Conservation (phyloP, 2,329 filamentous ascomycete species). For the Cytospora schulzeri region DNA sequence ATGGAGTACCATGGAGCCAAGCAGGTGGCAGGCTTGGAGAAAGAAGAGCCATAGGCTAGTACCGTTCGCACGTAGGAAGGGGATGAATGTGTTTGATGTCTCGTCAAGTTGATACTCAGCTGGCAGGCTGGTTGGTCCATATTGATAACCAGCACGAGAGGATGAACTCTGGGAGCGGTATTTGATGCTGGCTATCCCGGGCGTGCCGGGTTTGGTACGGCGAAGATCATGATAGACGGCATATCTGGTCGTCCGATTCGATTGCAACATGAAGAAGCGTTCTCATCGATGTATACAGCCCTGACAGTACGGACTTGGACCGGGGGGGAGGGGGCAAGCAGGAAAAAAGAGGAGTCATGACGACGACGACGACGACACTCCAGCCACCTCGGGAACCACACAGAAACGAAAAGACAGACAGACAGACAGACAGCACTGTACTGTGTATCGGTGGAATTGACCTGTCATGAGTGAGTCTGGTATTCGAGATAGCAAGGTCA, state of each 20-base stretch:
- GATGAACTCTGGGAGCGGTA: not conserved
- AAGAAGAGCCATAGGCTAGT: no score
- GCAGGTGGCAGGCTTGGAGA: not conserved
- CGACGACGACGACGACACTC: conserved; percentile 12
- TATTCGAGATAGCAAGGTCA: no score
- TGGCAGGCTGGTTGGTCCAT: no score
- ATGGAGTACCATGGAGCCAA: not conserved
- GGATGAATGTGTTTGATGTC: not conserved
- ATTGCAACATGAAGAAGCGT: not conserved
- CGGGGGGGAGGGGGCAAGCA: not conserved
- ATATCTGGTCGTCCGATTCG: not conserved
- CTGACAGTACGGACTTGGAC: not conserved
- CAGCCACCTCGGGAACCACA: not conserved
- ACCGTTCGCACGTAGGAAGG: no score
- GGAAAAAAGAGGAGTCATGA: conserved; percentile 20
- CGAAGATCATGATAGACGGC: not conserved
- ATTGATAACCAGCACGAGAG: no score
- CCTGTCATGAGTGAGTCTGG: not conserved
- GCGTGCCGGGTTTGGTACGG: no score
- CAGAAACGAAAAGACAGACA: not conserved
- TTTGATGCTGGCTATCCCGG: not conserved
- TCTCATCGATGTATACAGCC: no score
- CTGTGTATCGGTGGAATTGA: not conserved
- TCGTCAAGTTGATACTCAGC: not conserved
- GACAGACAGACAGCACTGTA: no score